A percentile compares a stretch with the other conserved stretches of the same genome.
Evolutionary conservation across 768 basidiomycete genomes (phyloP).

Genomic region (Galerina sulciceps): DNA sequence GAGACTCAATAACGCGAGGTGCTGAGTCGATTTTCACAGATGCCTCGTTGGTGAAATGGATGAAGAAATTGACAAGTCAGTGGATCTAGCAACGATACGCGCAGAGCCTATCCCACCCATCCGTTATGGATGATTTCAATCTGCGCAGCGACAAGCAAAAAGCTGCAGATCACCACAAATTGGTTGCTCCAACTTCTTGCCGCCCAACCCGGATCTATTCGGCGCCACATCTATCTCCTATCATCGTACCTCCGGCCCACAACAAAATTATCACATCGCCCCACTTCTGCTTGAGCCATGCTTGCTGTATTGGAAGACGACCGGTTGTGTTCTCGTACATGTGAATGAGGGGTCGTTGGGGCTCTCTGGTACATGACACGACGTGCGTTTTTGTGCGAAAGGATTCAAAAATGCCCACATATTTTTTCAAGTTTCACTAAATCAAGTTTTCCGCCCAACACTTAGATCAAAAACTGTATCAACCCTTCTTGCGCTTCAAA

Average conservation of each 20-base stretch:
- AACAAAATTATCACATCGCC: conserved; percentile 3
- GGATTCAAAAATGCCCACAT: conserved; percentile 6
- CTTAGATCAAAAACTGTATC: not conserved
- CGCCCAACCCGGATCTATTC: not conserved
- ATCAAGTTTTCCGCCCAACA: not conserved
- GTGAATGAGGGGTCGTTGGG: not conserved
- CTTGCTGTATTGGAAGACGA: not conserved
- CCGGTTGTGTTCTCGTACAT: not conserved
- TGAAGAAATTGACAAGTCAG: conserved; percentile 74
- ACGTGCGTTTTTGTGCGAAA: conserved; percentile 5
- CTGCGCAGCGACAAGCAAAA: not conserved
- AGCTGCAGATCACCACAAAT: not conserved
- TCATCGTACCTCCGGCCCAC: conserved; percentile 1
- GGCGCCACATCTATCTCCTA: not conserved
- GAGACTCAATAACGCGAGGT: not conserved
- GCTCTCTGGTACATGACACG: not conserved
- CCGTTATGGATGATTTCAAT: conserved; percentile 56
- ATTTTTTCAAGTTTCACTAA: not conserved
- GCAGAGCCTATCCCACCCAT: conserved; percentile 90
- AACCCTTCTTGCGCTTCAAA: not conserved
- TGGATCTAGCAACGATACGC: conserved; percentile 76
- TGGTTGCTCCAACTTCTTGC: not conserved
- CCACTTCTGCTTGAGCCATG: not conserved
- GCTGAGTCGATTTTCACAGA: conserved; percentile 31
- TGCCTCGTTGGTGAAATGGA: conserved; percentile 88